Base-by-base conservation (phyloP, 2,329 filamentous ascomycete genomes). In the Cryphonectria parasitica region DNA sequence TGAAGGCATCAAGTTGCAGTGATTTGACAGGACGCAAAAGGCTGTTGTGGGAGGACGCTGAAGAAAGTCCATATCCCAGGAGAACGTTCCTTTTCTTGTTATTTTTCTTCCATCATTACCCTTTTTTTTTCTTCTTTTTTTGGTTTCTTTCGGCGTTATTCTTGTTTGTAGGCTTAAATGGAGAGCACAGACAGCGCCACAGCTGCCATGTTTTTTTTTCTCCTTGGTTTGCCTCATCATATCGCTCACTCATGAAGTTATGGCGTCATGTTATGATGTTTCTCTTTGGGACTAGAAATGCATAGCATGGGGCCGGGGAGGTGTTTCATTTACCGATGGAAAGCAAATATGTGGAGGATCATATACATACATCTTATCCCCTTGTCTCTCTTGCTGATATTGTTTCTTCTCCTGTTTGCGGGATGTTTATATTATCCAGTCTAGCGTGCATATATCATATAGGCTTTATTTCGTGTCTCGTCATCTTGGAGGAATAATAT, bases 1-100 rank as follows among this genome's bases (percentile, higher is more conserved):
- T 77, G 85, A 83, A 34, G 86, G 87, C 5, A 82, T 87, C 74
- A 87, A 74, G 60, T 39, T 75, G 58, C 73, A 71, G 56, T 70
- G 64, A 66, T 17, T 3, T 45, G 17, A 39, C 36, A n/a, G 43
- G 15, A 49, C 45, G 22, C 19, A n/a, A 25, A 45, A 25, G 19
- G 2, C 22, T 3, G 25, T n/a, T 58, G 11, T 58, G 22, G 22
- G 19, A 49, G 17, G 19, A 49, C 45, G 45, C n/a, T n/a, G 49
- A 25, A 22, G 52, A 31, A 28, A 13, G 25, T 13, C 52, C 2
- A 28, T 0, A 10, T 3, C 52, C 52, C 52, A 7, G n/a, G 52
- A 56, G 52, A 25, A 17, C 25, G 5, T 56, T 31, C 17, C 13
- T 19, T 34, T 19, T 17, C n/a, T n/a, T n/a, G n/a, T n/a, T n/a